Evolutionary conservation across 163 green algal species (phyloP).

Genomic region (Scenedesmus sp.): DNA sequence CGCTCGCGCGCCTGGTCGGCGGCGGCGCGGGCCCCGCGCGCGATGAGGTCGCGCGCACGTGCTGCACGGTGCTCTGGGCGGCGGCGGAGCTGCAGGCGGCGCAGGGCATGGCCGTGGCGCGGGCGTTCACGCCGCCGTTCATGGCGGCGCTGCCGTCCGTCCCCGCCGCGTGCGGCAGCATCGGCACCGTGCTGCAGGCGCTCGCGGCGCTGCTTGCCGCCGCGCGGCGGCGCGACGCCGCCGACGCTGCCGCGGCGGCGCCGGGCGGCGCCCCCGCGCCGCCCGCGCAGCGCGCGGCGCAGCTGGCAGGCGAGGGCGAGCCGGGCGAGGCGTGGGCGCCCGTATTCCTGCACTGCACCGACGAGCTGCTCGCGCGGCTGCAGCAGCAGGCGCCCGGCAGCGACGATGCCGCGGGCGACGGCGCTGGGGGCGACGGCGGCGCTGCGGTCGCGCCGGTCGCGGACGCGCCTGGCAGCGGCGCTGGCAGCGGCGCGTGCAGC

Average conservation of each 20-base stretch:
- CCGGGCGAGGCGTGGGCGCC: constrained; percentile 6
- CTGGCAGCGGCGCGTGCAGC: not conserved
- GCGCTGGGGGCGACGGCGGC: too few species aligned
- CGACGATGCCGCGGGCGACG: too few species aligned
- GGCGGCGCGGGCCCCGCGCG: not conserved
- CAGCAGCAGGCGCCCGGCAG: constrained; percentile 13
- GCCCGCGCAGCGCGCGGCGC: too few species aligned
- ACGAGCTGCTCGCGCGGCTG: constrained; percentile 5
- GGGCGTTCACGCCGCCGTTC: not conserved
- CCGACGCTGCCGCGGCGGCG: not conserved
- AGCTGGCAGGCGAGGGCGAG: too few species aligned
- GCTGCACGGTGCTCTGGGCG: constrained; percentile 33
- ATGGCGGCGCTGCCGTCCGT: not conserved
- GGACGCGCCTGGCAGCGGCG: constrained; percentile 7
- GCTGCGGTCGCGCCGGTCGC: too few species aligned
- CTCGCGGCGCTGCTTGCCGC: not conserved
- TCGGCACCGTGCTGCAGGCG: constrained; percentile 16
- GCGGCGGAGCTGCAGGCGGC: constrained; percentile 12
- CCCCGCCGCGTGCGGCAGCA: constrained; percentile 19
- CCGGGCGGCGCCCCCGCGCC: too few species aligned
- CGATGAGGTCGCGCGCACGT: not conserved
- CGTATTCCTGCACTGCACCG: constrained; percentile 3
- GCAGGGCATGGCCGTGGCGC: not conserved
- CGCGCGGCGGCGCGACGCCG: constrained; percentile 3
- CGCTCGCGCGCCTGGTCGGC: not conserved